phyloP scores from a whole-genome alignment of 129 eudicot genomes.

The Helianthus annuus region HanXRQr2.0-SUNRISE NC_035433.2:130313957-130314456 shows the following conservation, averaged over 20 bases:
- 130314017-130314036: background rate
- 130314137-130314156: conserved; percentile 67
- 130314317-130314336: conserved; percentile 84
- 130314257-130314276: conserved; percentile 77
- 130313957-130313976: conserved; percentile 77
- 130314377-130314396: background rate
- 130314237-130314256: conserved; percentile 89
- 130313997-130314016: background rate
- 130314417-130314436: conserved; percentile 43
- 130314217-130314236: conserved; percentile 17
- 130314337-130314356: conserved; percentile 8
- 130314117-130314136: conserved; percentile 93
- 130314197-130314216: conserved; percentile 21
- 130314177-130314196: background rate
- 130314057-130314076: conserved; percentile 18
- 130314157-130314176: conserved; percentile 3
- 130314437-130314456: conserved; percentile 85
- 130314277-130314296: conserved; percentile 95
- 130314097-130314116: conserved; percentile 86
- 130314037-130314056: conserved; percentile 16
- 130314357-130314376: background rate
- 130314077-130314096: conserved; percentile 91
- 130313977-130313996: conserved; percentile 90
- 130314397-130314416: background rate
- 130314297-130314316: conserved; percentile 82